A percentile compares a stretch with the other conserved stretches of the same genome.
These are phyloP conservation scores for Camelina laxa DNA, from an alignment of 345 rosid genomes.

Conservation along the genomic window DNA sequence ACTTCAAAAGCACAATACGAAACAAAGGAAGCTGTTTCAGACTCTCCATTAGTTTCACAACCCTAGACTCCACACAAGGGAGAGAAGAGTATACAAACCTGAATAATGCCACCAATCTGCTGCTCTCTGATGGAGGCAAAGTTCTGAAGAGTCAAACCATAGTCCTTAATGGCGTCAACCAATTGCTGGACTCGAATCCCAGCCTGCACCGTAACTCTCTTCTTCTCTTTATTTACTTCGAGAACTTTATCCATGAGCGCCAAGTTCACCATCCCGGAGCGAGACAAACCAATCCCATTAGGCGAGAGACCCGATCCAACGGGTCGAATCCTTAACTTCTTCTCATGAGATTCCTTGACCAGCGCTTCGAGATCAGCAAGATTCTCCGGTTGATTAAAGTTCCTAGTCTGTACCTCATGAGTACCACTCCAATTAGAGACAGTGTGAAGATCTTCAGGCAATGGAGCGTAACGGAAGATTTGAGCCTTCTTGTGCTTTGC, in stretches of 20 bases:
- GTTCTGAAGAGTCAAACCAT: slow-evolving; percentile 88
- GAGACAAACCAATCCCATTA: slow-evolving; percentile 85
- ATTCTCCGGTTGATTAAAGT: slow-evolving; percentile 84
- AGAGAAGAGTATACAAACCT: slow-evolving; percentile 52
- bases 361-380: slow-evolving; percentile 67
- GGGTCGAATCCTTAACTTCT: slow-evolving; percentile 70
- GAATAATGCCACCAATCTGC: slow-evolving; percentile 98
- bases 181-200: slow-evolving; percentile 91
- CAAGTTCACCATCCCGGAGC: slow-evolving; percentile 90
- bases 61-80: background rate
- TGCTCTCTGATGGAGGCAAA: slow-evolving; percentile 96
- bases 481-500: slow-evolving; percentile 95
- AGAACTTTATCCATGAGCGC: slow-evolving; percentile 84
- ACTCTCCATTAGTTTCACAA: background rate
- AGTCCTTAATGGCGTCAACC: slow-evolving; percentile 82
- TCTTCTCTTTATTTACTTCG: slow-evolving; percentile 83
- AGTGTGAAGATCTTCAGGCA: slow-evolving; percentile 93
- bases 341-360: slow-evolving; percentile 65
- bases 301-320: slow-evolving; percentile 96
- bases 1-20: background rate
- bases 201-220: slow-evolving; percentile 79
- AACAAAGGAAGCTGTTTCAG: background rate
- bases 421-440: slow-evolving; percentile 98
- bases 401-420: slow-evolving; percentile 94
- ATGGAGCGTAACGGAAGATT: slow-evolving; percentile 85